Percentiles rank a stretch among this genome's conserved stretches.
Evolutionary conservation across 768 basidiomycete species (phyloP).

Genomic region (Tricholoma sp.): DNA sequence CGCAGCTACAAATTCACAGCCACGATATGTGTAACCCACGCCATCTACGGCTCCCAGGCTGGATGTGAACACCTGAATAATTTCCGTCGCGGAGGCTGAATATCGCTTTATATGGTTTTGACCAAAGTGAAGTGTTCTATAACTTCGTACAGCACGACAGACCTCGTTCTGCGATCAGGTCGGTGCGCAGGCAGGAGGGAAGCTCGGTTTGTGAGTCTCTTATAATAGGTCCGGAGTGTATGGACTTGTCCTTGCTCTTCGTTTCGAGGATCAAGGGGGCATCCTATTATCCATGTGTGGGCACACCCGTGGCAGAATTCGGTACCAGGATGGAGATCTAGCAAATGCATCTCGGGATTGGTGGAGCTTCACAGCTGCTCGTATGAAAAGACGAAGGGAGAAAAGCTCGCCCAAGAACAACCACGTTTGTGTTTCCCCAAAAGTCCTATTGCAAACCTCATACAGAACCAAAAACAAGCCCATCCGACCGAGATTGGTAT

Average conservation of each 20-base stretch:
- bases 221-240: neutral
- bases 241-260: neutral
- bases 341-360: neutral
- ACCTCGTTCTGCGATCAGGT: neutral
- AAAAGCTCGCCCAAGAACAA: neutral
- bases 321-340: neutral
- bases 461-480: neutral
- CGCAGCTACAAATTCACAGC: conserved; percentile 9
- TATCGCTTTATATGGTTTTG: neutral
- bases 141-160: neutral
- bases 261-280: neutral
- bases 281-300: neutral
- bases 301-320: neutral
- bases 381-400: neutral
- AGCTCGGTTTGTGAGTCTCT: neutral
- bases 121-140: neutral
- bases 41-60: neutral
- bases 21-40: neutral
- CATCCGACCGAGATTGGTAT: neutral
- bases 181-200: neutral
- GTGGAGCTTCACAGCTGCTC: neutral
- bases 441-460: neutral
- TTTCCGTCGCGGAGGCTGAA: neutral
- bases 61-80: neutral
- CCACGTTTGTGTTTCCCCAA: neutral